Base-by-base conservation (phyloP, 371 early-diverging fungal species). In the Homolaphlyctis polyrhiza region DNA sequence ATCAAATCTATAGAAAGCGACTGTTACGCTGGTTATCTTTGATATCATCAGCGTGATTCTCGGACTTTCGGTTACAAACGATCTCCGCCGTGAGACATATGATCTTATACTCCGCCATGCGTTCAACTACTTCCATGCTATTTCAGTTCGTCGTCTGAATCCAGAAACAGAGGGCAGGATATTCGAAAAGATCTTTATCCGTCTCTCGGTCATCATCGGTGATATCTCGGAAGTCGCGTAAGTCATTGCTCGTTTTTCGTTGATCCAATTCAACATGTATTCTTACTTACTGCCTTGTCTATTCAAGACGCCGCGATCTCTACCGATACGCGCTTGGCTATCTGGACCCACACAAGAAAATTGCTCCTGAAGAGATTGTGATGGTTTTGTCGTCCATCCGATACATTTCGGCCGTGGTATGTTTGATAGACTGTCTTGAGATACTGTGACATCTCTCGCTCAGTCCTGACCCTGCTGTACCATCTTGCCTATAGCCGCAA, bases 151-250 rank as follows among this genome's bases (percentile, higher is more conserved):
- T 27, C 55, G 55, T 33, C 27, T 55, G 28, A 55, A 35, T 33
- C 48, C 64, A 18, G 76, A 72, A 21, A 39, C 64, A 4, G 76
- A 76, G 43, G 69, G 66, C 54, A 57, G 61, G 14, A 33, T 78
- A 23, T 74, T 78, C 64, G 78, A 78, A 36, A 62, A 71, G 54
- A 69, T 73, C 30, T 59, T 68, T 5, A 30, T 63, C 14, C 61
- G 76, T 18, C 71, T 70, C 67, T 63, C 77, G 1, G 71, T 76
- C 27, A 57, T 75, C 45, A 49, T 79, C 18, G 77, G 77, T 1
- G 75, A 79, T 51, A 57, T 79, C 36, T 65, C 75, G 2, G 25
- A 52, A 6, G 39, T 69, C 13, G 71, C 70, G 69, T 70, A 60
- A 6, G 67, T 63, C 11, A 11, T 21, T 16, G 52, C n/a, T 30